phyloP scores from a whole-genome alignment of 306 rosid species.

The Arachis hypogaea region DNA sequence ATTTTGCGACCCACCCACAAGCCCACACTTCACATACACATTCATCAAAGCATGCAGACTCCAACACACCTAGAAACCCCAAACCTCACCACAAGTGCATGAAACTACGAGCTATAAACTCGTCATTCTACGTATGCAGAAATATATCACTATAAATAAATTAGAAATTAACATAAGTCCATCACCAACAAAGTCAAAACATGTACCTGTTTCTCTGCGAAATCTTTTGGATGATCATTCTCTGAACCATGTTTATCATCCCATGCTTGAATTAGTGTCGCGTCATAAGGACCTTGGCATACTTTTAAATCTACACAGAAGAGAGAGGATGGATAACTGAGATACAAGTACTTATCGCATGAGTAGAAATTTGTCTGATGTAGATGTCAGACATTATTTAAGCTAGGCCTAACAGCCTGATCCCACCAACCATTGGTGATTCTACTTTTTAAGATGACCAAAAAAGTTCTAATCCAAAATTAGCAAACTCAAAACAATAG shows the following conservation, averaged over 20 bases:
- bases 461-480: constrained; percentile 20
- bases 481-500: not conserved
- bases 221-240: constrained; percentile 84
- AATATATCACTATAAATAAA: constrained; percentile 15
- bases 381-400: not conserved
- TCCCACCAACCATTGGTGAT: constrained; percentile 9
- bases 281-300: constrained; percentile 82
- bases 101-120: not conserved
- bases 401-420: not conserved
- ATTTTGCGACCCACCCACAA: too few species aligned
- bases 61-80: too few species aligned
- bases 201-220: constrained; percentile 82
- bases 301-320: constrained; percentile 63
- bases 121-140: not conserved
- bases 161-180: constrained; percentile 16
- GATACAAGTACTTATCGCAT: constrained; percentile 23
- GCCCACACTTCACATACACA: too few species aligned
- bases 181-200: constrained; percentile 23
- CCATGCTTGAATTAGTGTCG: constrained; percentile 74
- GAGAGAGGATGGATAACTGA: constrained; percentile 38
- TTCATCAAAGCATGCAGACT: too few species aligned
- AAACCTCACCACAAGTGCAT: too few species aligned
- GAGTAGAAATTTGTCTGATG: constrained; percentile 14
- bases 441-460: constrained; percentile 19
- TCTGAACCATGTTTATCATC: constrained; percentile 69